Conservation (phyloP, 345 rosid genomes). For the Microcos paniculata region DNA sequence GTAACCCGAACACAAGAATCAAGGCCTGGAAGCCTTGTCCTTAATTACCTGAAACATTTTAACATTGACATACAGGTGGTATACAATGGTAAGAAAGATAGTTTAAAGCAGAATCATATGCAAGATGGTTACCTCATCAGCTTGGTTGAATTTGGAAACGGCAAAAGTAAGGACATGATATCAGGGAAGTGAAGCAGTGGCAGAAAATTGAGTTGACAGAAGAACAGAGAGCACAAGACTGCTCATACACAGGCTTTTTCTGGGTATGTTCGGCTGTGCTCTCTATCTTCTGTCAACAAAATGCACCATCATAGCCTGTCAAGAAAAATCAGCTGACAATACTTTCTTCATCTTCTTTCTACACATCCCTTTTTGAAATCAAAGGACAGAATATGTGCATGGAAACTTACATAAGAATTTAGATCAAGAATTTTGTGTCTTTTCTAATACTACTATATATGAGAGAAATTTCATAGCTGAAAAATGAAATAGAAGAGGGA, state of each 20-base stretch:
- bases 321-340: too few species aligned
- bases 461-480: not conserved
- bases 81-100: too few species aligned
- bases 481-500: not conserved
- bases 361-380: not conserved
- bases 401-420: not conserved
- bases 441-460: not conserved
- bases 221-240: constrained; percentile 20
- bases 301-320: not conserved
- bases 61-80: too few species aligned
- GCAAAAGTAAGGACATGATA: too few species aligned
- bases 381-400: not conserved
- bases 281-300: constrained; percentile 24
- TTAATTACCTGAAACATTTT: too few species aligned
- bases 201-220: not conserved
- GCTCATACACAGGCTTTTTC: constrained; percentile 12
- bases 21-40: too few species aligned
- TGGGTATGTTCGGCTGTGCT: constrained; percentile 20
- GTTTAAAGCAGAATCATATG: not conserved
- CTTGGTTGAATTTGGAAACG: not conserved
- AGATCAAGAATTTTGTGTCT: not conserved
- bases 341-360: not conserved
- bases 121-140: not conserved
- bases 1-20: too few species aligned
- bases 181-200: not conserved